Base-by-base conservation (phyloP, 345 rosid genomes). In the Dimocarpus longan region DNA sequence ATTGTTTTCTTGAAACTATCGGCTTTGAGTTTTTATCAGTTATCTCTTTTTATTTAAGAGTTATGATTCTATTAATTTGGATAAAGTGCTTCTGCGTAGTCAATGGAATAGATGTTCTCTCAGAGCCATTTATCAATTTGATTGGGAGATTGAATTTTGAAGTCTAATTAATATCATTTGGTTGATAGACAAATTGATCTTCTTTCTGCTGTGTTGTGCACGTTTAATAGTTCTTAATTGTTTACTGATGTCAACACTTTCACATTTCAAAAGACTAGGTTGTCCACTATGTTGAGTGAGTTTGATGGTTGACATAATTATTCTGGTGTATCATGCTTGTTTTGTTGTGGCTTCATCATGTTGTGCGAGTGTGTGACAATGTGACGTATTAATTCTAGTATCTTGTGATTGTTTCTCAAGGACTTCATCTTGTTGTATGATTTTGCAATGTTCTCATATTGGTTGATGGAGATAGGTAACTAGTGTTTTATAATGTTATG, bases 1-100 rank as follows among this genome's bases (percentile, higher is more conserved):
- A 18, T 10, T n/a, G 9, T 24, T 60, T 22, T 48, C 16, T 22
- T 15, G 0, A 24, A 70, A 11, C 22, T 42, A 18, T 76, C 15
- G 57, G 9, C 21, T 59, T 32, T 66, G 60, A 54, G 66, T 22
- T 79, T 52, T 57, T 19, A 50, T 6, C 39, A 22, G 66, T 71
- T 46, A 46, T 26, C 43, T 48, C 42, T n/a, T 32, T 70, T 78
- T 74, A 50, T 66, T 75, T 42, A 59, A 22, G 66, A 50, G 71
- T 59, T 39, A 21, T 8, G 1, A 37, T 37, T 50, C 22, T 46
- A 5, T 48, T 44, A 42, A 42, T 24, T 56, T 37, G 66, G 52
- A 74, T 68, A 19, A 50, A 21, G 73, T 50, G 8, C 39, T 65
- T 72, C 24, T 57, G 37, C 56, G 15, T 50, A 3, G 74, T 46